Percentiles rank a stretch among this genome's conserved stretches.
Evolutionary conservation across 2,329 filamentous ascomycete genomes (phyloP).

Genomic region (Apiospora malaysiana): DNA sequence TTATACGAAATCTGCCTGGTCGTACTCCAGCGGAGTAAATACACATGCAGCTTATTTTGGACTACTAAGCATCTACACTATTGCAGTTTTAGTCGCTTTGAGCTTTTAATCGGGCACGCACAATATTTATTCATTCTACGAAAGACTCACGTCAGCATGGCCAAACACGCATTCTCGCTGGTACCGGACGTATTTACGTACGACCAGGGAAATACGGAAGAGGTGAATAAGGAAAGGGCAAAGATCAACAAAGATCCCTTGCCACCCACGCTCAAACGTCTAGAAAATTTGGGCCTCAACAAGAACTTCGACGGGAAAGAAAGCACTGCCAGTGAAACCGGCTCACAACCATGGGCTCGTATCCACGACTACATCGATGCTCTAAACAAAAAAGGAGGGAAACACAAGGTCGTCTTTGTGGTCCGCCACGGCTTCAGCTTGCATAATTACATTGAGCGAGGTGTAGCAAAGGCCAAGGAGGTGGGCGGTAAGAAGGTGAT

Average conservation of each 20-base stretch:
- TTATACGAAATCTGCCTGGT: not conserved
- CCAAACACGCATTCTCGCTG: constrained; percentile 13
- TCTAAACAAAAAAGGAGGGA: constrained; percentile 24
- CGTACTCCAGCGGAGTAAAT: not conserved
- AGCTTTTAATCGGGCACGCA: not conserved
- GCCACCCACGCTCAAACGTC: not conserved
- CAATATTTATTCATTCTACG: not conserved
- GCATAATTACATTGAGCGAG: constrained; percentile 26
- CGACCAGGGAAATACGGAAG: not conserved
- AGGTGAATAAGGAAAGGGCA: not conserved
- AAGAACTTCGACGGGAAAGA: not conserved
- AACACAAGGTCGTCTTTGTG: constrained; percentile 27
- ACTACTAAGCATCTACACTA: not conserved
- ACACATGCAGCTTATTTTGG: not conserved
- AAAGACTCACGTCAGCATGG: not conserved
- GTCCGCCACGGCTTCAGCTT: constrained; percentile 26
- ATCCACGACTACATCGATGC: constrained; percentile 20
- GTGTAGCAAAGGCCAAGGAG: no score
- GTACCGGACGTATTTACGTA: constrained; percentile 16
- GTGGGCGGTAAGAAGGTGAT: no score
- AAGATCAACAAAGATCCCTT: no score
- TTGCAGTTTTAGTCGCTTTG: not conserved
- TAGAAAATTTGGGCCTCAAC: not conserved
- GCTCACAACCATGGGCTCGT: constrained; percentile 17
- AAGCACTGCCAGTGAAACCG: not conserved